Percentiles rank a stretch among this genome's conserved stretches.
These are phyloP conservation scores for Melampsora abietis-canadensis DNA, from an alignment of 1,284 basidiomycete species.

Conservation along the genomic window DNA sequence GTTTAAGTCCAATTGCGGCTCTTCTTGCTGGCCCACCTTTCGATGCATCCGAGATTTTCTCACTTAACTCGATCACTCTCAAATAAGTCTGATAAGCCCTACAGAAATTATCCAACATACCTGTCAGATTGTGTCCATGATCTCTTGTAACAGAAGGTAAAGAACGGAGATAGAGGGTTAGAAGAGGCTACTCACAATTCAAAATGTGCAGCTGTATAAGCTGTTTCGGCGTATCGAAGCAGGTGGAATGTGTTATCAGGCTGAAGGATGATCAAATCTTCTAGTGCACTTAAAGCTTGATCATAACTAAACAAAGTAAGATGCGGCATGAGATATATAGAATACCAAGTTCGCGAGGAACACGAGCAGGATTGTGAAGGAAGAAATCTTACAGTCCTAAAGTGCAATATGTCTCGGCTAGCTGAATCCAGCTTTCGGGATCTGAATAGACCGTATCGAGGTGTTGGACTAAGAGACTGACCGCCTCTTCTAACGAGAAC, in stretches of 20 bases:
- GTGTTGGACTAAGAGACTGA: slow-evolving; percentile 71
- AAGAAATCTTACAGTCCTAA: slow-evolving; percentile 65
- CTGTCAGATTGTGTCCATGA: too few relatives aligned
- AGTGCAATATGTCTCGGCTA: slow-evolving; percentile 81
- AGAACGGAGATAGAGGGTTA: too few relatives aligned
- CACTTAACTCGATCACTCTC: slow-evolving; percentile 70
- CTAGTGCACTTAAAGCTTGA: slow-evolving; percentile 67
- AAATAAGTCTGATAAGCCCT: slow-evolving; percentile 80
- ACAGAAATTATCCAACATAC: too few relatives aligned
- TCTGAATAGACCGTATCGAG: slow-evolving; percentile 92
- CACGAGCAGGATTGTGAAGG: slow-evolving; percentile 3
- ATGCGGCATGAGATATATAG: not conserved
- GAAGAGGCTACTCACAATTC: slow-evolving; percentile 50
- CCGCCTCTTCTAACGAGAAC: slow-evolving; percentile 59
- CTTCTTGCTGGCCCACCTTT: slow-evolving; percentile 37
- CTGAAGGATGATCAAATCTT: slow-evolving; percentile 74
- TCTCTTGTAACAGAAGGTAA: too few relatives aligned
- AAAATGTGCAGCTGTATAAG: slow-evolving; percentile 70
- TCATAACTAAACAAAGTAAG: slow-evolving; percentile 57
- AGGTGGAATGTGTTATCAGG: slow-evolving; percentile 81
- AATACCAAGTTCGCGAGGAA: slow-evolving; percentile 45
- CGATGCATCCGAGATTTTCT: slow-evolving; percentile 33
- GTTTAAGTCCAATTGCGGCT: slow-evolving; percentile 39
- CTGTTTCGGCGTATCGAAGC: slow-evolving; percentile 79
- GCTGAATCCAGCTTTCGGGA: slow-evolving; percentile 83